Evolutionary conservation across 2,329 filamentous ascomycete species (phyloP).

Genomic region (Thielaviopsis populi): DNA sequence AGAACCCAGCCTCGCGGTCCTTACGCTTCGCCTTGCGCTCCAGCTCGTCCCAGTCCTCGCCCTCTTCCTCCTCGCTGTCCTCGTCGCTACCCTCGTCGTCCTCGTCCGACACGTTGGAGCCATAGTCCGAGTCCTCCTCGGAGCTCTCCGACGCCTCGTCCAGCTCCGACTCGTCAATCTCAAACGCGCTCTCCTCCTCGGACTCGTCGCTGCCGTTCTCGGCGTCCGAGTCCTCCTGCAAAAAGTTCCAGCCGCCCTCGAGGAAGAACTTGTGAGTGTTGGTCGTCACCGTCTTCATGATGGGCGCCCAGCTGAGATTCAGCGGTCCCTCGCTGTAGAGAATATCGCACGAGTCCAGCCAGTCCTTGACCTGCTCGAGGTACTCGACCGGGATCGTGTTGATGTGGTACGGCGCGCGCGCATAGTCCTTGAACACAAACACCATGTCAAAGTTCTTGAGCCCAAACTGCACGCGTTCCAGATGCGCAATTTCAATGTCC

Average conservation of each 20-base stretch:
- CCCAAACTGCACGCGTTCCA: slow-evolving; percentile 92
- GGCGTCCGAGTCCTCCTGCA: slow-evolving; percentile 74
- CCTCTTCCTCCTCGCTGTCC: slow-evolving; percentile 55
- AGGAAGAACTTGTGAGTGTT: slow-evolving; percentile 92
- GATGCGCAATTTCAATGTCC: slow-evolving; percentile 89
- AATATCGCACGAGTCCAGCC: slow-evolving; percentile 91
- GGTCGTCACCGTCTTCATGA: slow-evolving; percentile 96
- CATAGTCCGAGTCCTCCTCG: slow-evolving; percentile 82
- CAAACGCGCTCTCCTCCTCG: slow-evolving; percentile 73
- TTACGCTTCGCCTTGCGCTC: slow-evolving; percentile 83
- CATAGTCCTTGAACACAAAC: slow-evolving; percentile 95
- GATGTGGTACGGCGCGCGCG: slow-evolving; percentile 77
- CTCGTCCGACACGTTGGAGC: slow-evolving; percentile 72
- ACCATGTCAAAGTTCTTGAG: slow-evolving; percentile 99
- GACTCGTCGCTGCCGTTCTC: slow-evolving; percentile 64
- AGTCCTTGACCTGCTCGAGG: slow-evolving; percentile 91
- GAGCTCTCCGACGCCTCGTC: slow-evolving; percentile 63
- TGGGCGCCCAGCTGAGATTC: slow-evolving; percentile 96
- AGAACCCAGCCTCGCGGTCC: slow-evolving; percentile 51
- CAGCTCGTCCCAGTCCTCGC: slow-evolving; percentile 87
- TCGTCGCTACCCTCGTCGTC: slow-evolving; percentile 52
- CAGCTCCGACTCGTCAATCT: slow-evolving; percentile 74
- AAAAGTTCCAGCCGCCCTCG: slow-evolving; percentile 90
- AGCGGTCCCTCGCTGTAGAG: slow-evolving; percentile 86
- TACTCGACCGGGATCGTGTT: slow-evolving; percentile 97